Base-by-base conservation (phyloP, 805 yeast species). In the Starmerella lactis-condensi region DNA sequence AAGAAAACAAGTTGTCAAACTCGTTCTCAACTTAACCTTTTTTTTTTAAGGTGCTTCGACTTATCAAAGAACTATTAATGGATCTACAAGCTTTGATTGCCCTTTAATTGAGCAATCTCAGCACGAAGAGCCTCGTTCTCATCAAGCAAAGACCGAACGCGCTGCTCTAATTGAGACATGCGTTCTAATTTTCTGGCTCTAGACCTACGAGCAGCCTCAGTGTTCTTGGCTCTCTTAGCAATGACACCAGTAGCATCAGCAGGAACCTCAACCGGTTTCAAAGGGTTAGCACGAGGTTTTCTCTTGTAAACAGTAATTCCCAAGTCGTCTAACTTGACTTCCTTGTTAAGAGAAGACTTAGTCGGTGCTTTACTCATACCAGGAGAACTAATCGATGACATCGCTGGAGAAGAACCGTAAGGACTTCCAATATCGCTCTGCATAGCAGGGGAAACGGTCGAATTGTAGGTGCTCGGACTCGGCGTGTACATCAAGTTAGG, bases 161-260 rank as follows among this genome's bases (percentile, higher is more conserved):
- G 75, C 16, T 58, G 69, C 56, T 85, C 95, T 50, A 83, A 61
- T 52, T 78, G 91, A 35, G 59, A 48, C 93, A 83, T 78, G 53
- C 93, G 69, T 55, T 83, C 83, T 71, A 78, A 69, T 58, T 85
- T 85, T 51, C 94, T 71, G 16, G 94, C 94, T 48, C 95, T 65
- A 17, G 93, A 81, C 50, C 94, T 69, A 55, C 95, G 72, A 6
- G 95, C 95, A 43, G 96, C 95, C 29, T 72, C 57, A n/a, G 85
- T 85, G 65, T 89, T 85, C 56, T 85, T 73, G 6, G 96, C 96
- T 52, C 96, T 73, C 61, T 85, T 85, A 46, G 76, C 53, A 28
- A 43, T 37, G 6, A 39, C 41, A 9, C 28, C 32, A 26, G 45
- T 48, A 15, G 40, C 47, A 13, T 41, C 37, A 14, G 64, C 67